Conservation (phyloP, 352 stramenopile genomes). For the Blastocystis sp. region DNA sequence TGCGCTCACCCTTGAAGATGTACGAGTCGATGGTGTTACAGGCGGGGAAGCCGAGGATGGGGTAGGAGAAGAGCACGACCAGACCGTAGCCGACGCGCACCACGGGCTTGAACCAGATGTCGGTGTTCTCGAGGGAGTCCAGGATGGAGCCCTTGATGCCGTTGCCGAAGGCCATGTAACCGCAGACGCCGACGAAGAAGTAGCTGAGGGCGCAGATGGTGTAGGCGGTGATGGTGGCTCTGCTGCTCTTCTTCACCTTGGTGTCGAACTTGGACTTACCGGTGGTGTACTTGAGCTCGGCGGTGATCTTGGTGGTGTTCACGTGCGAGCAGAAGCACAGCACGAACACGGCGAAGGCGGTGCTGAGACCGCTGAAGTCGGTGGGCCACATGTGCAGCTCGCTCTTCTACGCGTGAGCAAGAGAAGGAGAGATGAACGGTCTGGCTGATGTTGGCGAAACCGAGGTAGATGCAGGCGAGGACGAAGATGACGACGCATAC, state of each 20-base stretch:
- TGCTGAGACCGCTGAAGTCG: not conserved
- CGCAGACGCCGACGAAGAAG: slow-evolving; percentile 57
- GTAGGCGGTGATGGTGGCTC: slow-evolving; percentile 52
- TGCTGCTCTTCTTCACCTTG: slow-evolving; percentile 24
- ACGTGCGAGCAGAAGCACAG: slow-evolving; percentile 65
- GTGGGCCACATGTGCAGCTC: slow-evolving; percentile 40
- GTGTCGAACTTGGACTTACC: slow-evolving; percentile 55
- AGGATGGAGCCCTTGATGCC: slow-evolving; percentile 39
- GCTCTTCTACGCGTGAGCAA: not conserved
- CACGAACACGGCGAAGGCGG: slow-evolving; percentile 51
- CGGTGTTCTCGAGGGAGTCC: slow-evolving; percentile 22
- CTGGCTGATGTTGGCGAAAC: not conserved
- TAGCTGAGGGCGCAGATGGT: slow-evolving; percentile 20
- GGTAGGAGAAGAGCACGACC: slow-evolving; percentile 59
- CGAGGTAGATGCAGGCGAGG: slow-evolving; percentile 50
- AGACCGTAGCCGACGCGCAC: slow-evolving; percentile 63
- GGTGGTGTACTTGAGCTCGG: slow-evolving; percentile 1
- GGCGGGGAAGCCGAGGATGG: slow-evolving; percentile 54
- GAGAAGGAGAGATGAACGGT: not conserved
- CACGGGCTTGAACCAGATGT: slow-evolving; percentile 48
- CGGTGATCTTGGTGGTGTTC: slow-evolving; percentile 30
- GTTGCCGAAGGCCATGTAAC: slow-evolving; percentile 66
- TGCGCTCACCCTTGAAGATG: slow-evolving; percentile 11
- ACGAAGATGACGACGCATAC: slow-evolving; percentile 57
- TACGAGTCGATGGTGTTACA: slow-evolving; percentile 14